phyloP scores from a whole-genome alignment of 2,329 filamentous ascomycete species.

The Coniosporium tulheliwenetii region DNA sequence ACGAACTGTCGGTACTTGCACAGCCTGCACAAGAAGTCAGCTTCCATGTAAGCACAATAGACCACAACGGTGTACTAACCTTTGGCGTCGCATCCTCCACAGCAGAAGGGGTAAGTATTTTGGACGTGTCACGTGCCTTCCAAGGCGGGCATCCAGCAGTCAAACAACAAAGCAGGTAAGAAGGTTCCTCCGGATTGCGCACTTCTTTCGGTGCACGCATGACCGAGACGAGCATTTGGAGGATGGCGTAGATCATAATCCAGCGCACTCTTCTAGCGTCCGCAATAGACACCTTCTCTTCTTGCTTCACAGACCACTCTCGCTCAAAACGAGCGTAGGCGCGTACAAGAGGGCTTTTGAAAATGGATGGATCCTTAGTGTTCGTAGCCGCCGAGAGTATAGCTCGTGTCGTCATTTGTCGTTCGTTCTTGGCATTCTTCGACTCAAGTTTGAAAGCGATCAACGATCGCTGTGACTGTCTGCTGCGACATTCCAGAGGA shows the following conservation, averaged over 20 bases:
- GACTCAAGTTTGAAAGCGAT: constrained; percentile 18
- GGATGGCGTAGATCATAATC: constrained; percentile 58
- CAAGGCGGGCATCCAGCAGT: constrained; percentile 24
- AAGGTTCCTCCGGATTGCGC: constrained; percentile 35
- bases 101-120: neutral
- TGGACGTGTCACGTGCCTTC: constrained; percentile 7
- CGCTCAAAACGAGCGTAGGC: constrained; percentile 59
- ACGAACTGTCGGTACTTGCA: neutral
- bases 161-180: constrained; percentile 43
- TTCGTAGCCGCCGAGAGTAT: constrained; percentile 38
- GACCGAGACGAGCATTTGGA: constrained; percentile 56
- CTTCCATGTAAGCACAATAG: too few relatives aligned
- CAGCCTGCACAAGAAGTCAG: neutral
- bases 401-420: constrained; percentile 34
- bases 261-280: constrained; percentile 67
- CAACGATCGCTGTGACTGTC: constrained; percentile 17
- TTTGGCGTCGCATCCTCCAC: neutral
- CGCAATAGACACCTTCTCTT: constrained; percentile 42
- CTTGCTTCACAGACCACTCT: constrained; percentile 36
- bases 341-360: constrained; percentile 39
- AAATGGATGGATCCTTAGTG: constrained; percentile 15
- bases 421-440: constrained; percentile 28
- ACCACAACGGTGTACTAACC: neutral
- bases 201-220: constrained; percentile 47
- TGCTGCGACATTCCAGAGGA: constrained; percentile 8